Conservation (phyloP, 2,329 filamentous ascomycete genomes). For the Aspergillus sp. region DNA sequence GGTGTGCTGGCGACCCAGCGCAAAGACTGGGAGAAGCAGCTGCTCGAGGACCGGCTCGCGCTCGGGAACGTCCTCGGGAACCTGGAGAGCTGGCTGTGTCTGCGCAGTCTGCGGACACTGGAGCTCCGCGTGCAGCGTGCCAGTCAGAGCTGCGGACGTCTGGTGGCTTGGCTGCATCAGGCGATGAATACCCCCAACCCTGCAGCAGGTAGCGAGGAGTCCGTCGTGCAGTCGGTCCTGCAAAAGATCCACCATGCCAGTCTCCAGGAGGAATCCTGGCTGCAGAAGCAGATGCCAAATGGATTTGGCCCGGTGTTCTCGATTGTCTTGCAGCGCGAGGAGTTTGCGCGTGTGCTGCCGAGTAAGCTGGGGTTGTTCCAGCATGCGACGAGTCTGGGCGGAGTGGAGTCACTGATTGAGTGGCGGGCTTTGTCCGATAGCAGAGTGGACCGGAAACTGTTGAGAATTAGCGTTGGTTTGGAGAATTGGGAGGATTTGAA, state of each 20-base stretch:
- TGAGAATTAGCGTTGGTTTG: conserved; percentile 81
- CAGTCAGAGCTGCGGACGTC: conserved; percentile 63
- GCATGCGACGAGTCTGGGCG: conserved; percentile 89
- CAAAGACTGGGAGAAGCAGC: conserved; percentile 55
- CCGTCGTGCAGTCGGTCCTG: conserved; percentile 54
- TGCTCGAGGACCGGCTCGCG: conserved; percentile 69
- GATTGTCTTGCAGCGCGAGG: conserved; percentile 60
- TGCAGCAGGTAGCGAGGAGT: conserved; percentile 38
- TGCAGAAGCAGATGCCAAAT: conserved; percentile 81
- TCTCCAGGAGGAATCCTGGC: conserved; percentile 72
- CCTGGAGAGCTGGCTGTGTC: conserved; percentile 87
- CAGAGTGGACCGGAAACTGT: conserved; percentile 65
- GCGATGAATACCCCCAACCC: conserved; percentile 42
- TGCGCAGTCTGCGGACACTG: conserved; percentile 79
- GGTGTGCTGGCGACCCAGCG: conserved; percentile 72
- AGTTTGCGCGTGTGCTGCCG: conserved; percentile 66
- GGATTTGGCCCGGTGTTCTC: conserved; percentile 89
- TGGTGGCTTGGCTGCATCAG: conserved; percentile 69
- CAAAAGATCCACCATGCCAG: conserved; percentile 70
- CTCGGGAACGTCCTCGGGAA: conserved; percentile 84
- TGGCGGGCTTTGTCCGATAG: conserved; percentile 87
- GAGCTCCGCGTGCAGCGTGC: conserved; percentile 78
- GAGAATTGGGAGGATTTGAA: conserved; percentile 82
- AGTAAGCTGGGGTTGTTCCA: conserved; percentile 79
- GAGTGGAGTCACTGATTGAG: conserved; percentile 93